Percentiles rank a stretch among this genome's conserved stretches.
Conservation (phyloP, 306 rosid genomes). For the Trifolium subterraneum region DNA sequence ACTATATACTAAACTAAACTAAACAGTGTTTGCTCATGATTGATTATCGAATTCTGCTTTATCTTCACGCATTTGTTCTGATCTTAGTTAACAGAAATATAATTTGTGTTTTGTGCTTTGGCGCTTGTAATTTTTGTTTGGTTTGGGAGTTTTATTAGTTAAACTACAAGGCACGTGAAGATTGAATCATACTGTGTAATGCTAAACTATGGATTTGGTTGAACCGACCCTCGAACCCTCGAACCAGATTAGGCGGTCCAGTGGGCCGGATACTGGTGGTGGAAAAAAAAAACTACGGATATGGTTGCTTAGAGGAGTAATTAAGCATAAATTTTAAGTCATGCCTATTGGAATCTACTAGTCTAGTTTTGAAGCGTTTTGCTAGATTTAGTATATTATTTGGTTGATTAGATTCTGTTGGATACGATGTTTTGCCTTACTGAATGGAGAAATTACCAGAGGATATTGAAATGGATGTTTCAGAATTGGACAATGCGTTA, state of each 20-base stretch:
- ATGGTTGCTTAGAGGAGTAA: constrained; percentile 13
- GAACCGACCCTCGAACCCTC: too few species aligned
- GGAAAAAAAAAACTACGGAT: neutral
- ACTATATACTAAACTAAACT: neutral
- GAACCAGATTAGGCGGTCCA: too few species aligned
- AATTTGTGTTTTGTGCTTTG: neutral
- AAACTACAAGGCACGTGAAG: neutral
- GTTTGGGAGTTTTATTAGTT: constrained; percentile 34
- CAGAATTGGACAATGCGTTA: constrained; percentile 12
- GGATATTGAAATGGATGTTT: constrained; percentile 26
- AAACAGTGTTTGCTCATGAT: neutral
- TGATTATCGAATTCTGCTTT: neutral
- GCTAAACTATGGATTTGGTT: constrained; percentile 3
- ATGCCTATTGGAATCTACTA: constrained; percentile 1
- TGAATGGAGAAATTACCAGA: constrained; percentile 10
- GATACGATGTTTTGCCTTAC: constrained; percentile 15
- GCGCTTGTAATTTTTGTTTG: constrained; percentile 29
- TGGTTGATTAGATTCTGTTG: constrained; percentile 13
- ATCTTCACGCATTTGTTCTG: constrained; percentile 25
- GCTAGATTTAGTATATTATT: constrained; percentile 1
- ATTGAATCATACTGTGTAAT: neutral
- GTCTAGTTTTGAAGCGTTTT: neutral
- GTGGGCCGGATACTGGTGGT: too few species aligned
- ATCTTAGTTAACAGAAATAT: constrained; percentile 21
- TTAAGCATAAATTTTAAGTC: neutral